Conservation (phyloP, 2,329 filamentous ascomycete genomes). For the Lojkania enalia region DNA sequence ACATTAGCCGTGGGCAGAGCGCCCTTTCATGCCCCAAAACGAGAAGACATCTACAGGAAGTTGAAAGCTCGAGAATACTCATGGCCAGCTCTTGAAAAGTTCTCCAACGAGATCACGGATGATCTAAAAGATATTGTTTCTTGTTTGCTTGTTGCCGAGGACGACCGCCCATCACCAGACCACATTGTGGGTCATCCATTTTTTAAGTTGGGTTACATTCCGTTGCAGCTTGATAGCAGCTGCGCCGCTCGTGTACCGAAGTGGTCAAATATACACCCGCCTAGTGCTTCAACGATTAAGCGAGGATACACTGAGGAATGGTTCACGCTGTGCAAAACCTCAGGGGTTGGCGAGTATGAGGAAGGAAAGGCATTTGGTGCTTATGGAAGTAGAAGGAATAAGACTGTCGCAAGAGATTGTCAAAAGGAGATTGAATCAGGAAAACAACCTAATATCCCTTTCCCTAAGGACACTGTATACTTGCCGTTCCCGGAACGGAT, state of each 20-base stretch:
- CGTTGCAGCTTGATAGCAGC: constrained; percentile 52
- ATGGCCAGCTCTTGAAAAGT: constrained; percentile 70
- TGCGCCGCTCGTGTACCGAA: constrained; percentile 52
- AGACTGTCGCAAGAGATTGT: constrained; percentile 55
- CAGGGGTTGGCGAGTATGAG: constrained; percentile 54
- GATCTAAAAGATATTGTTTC: constrained; percentile 80
- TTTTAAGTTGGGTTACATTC: constrained; percentile 77
- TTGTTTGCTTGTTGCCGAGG: constrained; percentile 73
- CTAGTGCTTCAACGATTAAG: constrained; percentile 48
- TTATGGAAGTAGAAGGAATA: constrained; percentile 51
- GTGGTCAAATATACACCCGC: constrained; percentile 51
- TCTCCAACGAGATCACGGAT: constrained; percentile 70
- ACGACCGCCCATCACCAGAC: constrained; percentile 74
- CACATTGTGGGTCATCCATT: constrained; percentile 78
- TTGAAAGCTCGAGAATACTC: constrained; percentile 74
- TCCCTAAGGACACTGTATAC: constrained; percentile 54
- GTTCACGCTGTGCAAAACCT: constrained; percentile 54
- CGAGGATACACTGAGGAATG: constrained; percentile 56
- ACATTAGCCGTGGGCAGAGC: constrained; percentile 96
- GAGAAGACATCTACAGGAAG: constrained; percentile 78
- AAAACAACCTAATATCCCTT: constrained; percentile 53
- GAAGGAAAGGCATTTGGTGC: constrained; percentile 52
- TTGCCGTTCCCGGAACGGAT: constrained; percentile 48
- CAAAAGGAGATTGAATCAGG: constrained; percentile 53
- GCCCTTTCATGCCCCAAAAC: constrained; percentile 90